Evolutionary conservation across 768 basidiomycete genomes (phyloP), one percentile per base, ranked within the genome.

Genomic region (Dacryopinax primogenitus): DNA sequence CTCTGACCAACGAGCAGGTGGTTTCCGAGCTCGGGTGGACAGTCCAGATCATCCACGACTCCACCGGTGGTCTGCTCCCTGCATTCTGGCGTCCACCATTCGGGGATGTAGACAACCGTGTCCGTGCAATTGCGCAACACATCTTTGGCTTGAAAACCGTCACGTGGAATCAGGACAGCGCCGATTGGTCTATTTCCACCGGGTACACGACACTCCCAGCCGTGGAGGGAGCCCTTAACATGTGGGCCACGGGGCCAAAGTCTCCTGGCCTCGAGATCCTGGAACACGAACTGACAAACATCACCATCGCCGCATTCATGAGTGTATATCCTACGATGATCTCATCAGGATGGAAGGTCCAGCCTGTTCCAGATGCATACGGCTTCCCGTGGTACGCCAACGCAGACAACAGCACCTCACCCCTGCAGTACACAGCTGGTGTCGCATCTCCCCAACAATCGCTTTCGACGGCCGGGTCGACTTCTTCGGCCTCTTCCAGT

Each of bases 41-140:
- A 2, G 80, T 86, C 76, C 82, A 85, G 73, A 75, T 93, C 67
- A 87, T 93, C 67, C 83, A 85, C 68, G 85, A 92, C 72, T 85
- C 85, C 0, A 90, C 86, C 3, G 87, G 87, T 36, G 94, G 94
- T 2, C 81, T 78, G 16, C 71, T 85, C n/a, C 82, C 86, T 16
- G 76, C 77, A 58, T 93, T 80, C 78, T 96, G 92, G 92, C 77
- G 91, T n/a, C 90, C 90, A 1, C 91, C 91, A 7, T 92, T 83
- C 71, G 90, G 90, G 34, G 88, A 94, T 73, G 81, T 82, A 47
- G 94, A 98, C 72, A 82, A 81, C 74, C 83, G 94, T 61, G 89
- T 95, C 33, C 79, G 83, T 36, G 85, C 92, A 2, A 90, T 98
- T 70, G 94, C 93, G 28, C 79, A 82, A 72, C 85, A 90, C 72